Conservation (phyloP, 2,329 filamentous ascomycete species). For the Fusarium sp. region DNA sequence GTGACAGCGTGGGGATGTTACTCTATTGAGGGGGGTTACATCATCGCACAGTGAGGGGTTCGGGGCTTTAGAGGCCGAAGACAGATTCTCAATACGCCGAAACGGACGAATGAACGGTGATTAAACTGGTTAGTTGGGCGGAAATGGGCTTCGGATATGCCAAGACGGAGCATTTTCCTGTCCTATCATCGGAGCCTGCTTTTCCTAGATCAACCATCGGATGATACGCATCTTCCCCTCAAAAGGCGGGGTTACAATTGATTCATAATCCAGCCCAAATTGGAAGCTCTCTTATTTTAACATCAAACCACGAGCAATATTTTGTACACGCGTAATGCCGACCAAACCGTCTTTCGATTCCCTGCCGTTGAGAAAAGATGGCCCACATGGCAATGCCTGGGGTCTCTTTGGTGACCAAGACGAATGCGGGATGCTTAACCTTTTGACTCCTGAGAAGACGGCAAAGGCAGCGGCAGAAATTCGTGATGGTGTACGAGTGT, state of each 20-base stretch:
- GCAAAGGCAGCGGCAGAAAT: slow-evolving; percentile 47
- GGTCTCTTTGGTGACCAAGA: slow-evolving; percentile 64
- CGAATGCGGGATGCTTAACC: slow-evolving; percentile 66
- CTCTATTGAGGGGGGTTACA: background rate
- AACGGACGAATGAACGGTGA: background rate
- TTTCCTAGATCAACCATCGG: background rate
- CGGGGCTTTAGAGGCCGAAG: background rate
- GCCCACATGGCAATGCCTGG: slow-evolving; percentile 67
- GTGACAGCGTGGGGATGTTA: background rate
- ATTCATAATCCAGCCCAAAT: background rate
- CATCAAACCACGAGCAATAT: background rate
- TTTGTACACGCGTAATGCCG: background rate
- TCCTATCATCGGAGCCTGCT: background rate
- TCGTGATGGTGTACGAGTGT: slow-evolving; percentile 46
- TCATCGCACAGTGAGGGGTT: slow-evolving; percentile 1
- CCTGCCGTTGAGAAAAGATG: slow-evolving; percentile 62
- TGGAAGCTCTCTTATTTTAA: background rate
- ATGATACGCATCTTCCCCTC: slow-evolving; percentile 3
- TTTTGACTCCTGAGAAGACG: slow-evolving; percentile 56
- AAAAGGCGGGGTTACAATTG: slow-evolving; percentile 9
- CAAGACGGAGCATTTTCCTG: background rate
- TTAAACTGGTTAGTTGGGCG: background rate
- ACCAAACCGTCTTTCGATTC: slow-evolving; percentile 53
- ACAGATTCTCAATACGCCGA: background rate
- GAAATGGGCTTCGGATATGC: background rate